Evolutionary conservation across 2,329 filamentous ascomycete species (phyloP).

Genomic region (Fusarium neocosmosporiellum): DNA sequence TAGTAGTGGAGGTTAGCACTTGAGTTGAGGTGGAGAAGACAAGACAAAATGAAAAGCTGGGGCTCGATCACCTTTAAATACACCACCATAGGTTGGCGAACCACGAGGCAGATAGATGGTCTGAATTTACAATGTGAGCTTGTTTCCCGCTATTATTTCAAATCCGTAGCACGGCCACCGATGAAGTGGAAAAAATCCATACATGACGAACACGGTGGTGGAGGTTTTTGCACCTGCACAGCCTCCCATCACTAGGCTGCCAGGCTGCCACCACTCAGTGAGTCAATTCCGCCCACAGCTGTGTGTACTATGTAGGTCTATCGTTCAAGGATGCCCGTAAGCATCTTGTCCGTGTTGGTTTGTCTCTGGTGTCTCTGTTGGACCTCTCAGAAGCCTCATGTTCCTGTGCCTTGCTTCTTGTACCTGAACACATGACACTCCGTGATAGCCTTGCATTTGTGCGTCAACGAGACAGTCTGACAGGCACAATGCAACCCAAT

Average conservation of each 20-base stretch:
- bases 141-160: too few relatives aligned
- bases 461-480: neutral
- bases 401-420: neutral
- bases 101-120: too few relatives aligned
- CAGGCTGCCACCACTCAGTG: neutral
- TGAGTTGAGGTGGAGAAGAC: too few relatives aligned
- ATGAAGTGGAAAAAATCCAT: neutral
- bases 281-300: neutral
- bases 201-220: neutral
- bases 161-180: neutral
- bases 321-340: neutral
- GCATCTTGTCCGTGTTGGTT: neutral
- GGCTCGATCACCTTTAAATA: too few relatives aligned
- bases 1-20: too few relatives aligned
- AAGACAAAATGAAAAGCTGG: too few relatives aligned
- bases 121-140: too few relatives aligned
- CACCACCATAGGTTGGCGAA: too few relatives aligned
- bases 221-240: neutral
- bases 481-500: neutral
- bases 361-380: neutral
- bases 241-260: neutral
- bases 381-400: neutral
- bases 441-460: neutral
- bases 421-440: neutral
- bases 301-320: neutral